phyloP scores from a whole-genome alignment of 176 grass and related monocot species.

The Juncus inflexus region DNA sequence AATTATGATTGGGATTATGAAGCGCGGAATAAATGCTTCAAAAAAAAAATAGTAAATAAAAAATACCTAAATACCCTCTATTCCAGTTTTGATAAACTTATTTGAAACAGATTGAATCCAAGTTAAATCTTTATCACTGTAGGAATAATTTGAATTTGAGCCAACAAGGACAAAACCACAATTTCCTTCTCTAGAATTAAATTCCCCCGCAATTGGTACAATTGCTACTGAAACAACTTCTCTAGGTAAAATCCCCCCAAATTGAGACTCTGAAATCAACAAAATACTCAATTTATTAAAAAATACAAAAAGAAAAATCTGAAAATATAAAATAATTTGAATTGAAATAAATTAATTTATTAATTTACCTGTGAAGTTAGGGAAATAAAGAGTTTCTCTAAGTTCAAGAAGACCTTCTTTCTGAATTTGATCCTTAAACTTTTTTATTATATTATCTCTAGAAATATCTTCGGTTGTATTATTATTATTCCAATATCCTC shows the following conservation, averaged over 20 bases:
- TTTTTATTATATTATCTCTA: slow-evolving; percentile 45
- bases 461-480: slow-evolving; percentile 45
- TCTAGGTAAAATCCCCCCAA: slow-evolving; percentile 54
- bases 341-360: not conserved
- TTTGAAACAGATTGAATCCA: slow-evolving; percentile 80
- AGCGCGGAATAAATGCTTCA: too few species aligned
- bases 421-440: slow-evolving; percentile 64
- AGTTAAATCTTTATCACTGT: slow-evolving; percentile 79
- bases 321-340: slow-evolving; percentile 20
- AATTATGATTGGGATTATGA: too few species aligned
- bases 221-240: slow-evolving; percentile 58
- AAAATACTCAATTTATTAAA: too few species aligned
- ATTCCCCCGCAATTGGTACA: slow-evolving; percentile 42
- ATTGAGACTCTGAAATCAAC: slow-evolving; percentile 52
- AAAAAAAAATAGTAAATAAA: not conserved
- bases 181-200: slow-evolving; percentile 34
- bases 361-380: slow-evolving; percentile 47
- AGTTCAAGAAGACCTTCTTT: slow-evolving; percentile 51
- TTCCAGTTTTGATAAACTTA: slow-evolving; percentile 41
- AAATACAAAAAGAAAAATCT: too few species aligned
- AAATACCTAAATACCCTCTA: slow-evolving; percentile 27
- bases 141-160: slow-evolving; percentile 82
- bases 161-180: slow-evolving; percentile 67
- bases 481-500: slow-evolving; percentile 71
- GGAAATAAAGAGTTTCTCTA: slow-evolving; percentile 53